Base-by-base conservation (phyloP, 2,329 filamentous ascomycete species). In the Aspergillus fumigatus region DNA sequence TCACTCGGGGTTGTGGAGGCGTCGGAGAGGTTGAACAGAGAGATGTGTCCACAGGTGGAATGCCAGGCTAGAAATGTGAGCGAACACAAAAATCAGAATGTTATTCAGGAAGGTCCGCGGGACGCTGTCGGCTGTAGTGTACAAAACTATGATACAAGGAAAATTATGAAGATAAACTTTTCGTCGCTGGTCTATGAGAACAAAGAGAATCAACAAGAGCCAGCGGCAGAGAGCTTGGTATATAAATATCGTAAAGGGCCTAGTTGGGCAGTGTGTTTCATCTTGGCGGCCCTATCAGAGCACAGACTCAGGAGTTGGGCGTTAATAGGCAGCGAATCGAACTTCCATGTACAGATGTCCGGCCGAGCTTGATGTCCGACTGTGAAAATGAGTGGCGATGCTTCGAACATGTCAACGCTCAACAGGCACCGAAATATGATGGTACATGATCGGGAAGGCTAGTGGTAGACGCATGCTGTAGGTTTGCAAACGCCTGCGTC, bases 291-390 rank as follows among this genome's bases (percentile, higher is more conserved):
- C 60, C 62, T 63, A 65, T 65, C 60, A 62, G 62, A 53, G 55
- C 54, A 56, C 54, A 51, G 54, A 56, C 59, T 56, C 53, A 49
- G 51, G 49, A 21, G 51, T 64, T 64, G 63, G 63, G 63, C 63
- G 63, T 54, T 59, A 65, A 64, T 49, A 51, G 59, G 57, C 50
- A 52, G 58, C 62, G 59, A 65, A 65, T 64, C 60, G 59, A 32
- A 32, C 53, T 58, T 38, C 55, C 50, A 29, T 41, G n/a, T 41
- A 51, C 21, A 48, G n/a, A 57, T 59, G 55, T 27, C 27, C 3
- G 27, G 27, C 9, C 27, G 27, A 27, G 8, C 9, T 27, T 27
- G 27, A 27, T 27, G 27, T 29, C 10, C 10, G 9, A 29, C 27
- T 29, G 27, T 11, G 19, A 52, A 58, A 60, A 55, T 51, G 59